Conservation (phyloP, 495 filamentous ascomycete species). For the Neurospora sp. region DNA sequence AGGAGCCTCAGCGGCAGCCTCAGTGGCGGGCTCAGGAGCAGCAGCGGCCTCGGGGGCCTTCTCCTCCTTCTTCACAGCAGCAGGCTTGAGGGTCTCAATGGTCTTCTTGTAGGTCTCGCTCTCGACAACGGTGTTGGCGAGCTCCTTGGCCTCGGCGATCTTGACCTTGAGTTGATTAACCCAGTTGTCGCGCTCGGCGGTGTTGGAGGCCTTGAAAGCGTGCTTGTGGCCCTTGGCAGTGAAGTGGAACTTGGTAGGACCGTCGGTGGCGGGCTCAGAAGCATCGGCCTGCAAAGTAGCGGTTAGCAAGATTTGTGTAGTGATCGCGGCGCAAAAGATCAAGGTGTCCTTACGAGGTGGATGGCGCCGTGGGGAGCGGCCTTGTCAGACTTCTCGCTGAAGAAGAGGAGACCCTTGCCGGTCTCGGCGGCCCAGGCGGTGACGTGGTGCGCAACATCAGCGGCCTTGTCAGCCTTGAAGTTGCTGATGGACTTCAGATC, state of each 20-base stretch:
- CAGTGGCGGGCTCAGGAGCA: constrained; percentile 22
- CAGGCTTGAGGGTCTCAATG: constrained; percentile 60
- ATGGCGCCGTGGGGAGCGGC: constrained; percentile 67
- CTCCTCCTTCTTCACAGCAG: constrained; percentile 37
- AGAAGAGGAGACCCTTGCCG: constrained; percentile 91
- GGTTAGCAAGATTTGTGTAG: constrained; percentile 11
- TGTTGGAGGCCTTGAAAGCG: constrained; percentile 66
- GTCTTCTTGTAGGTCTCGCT: constrained; percentile 73
- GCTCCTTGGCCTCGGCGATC: constrained; percentile 65
- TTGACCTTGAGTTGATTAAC: constrained; percentile 66
- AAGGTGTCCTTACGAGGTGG: constrained; percentile 56
- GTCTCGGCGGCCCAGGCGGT: constrained; percentile 86
- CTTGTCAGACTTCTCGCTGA: constrained; percentile 78
- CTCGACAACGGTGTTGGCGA: constrained; percentile 55
- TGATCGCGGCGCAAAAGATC: background rate
- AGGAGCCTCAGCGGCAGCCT: constrained; percentile 18
- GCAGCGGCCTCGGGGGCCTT: constrained; percentile 17
- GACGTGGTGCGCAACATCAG: constrained; percentile 63
- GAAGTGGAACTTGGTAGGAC: constrained; percentile 72
- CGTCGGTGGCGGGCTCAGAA: constrained; percentile 65
- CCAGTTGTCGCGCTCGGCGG: constrained; percentile 85
- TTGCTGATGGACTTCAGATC: constrained; percentile 59
- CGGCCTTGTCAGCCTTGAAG: constrained; percentile 80
- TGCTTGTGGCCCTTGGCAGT: constrained; percentile 80
- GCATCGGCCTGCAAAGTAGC: constrained; percentile 56